Base-by-base conservation (phyloP, 2,329 filamentous ascomycete genomes). In the Stagonosporopsis chrysanthemi region DNA sequence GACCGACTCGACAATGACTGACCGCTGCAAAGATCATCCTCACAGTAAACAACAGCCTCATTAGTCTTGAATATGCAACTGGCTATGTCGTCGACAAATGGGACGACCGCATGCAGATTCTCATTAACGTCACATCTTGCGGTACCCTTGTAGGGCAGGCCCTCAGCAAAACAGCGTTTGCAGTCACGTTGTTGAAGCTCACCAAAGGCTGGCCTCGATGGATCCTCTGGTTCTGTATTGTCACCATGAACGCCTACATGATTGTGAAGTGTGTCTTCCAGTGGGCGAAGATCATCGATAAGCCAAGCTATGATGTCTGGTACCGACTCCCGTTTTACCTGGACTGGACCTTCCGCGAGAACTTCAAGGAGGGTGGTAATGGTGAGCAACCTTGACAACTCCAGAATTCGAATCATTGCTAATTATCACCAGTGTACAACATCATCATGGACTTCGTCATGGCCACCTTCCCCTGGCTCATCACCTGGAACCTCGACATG, bases 371-470 rank as follows among this genome's bases (percentile, higher is more conserved):
- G 51, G 81, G 79, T 8, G 82, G 82, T 31, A 83, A 84, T 59
- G 75, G 81, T 82, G 56, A 68, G 80, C 63, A 22, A 39, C 6
- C 15, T 17, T 14, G 26, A 19, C 7, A 12, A 6, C 15, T 14
- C 7, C 3, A 6, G 22, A 5, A 3, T 15, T 12, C 9, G 2
- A 12, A 22, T n/a, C 7, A 2, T 39, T 3, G 24, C 58, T 65
- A 46, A 63, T 35, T n/a, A 14, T n/a, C 29, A n/a, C 28, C 36
- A 83, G 81, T 82, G 5, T 83, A 82, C 67, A 84, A 83, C 65
- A 80, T 83, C 52, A 72, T 83, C 26, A 84, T 83, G 79, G 82
- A 84, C 56, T 82, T 84, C 38, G 61, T 82, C 0, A 80, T 84
- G 62, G 81, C 82, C 0, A 52, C 71, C 8, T 81, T 83, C 48